Evolutionary conservation across 805 yeast species (phyloP).

Genomic region (Pichia eremophila): DNA sequence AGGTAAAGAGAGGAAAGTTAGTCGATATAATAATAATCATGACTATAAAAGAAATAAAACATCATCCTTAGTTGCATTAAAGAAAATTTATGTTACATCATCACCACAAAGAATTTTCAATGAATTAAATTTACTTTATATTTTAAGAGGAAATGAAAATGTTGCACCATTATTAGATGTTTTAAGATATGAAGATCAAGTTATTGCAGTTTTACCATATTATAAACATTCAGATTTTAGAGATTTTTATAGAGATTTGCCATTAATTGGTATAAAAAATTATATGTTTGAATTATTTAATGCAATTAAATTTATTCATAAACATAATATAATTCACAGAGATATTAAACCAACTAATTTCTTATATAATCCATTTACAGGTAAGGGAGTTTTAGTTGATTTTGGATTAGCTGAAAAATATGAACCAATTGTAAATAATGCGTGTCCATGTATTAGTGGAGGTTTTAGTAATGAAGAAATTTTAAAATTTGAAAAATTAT

Average conservation of each 20-base stretch:
- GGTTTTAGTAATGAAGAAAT: constrained; percentile 19
- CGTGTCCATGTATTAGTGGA: constrained; percentile 51
- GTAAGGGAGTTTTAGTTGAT: constrained; percentile 78
- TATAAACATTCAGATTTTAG: constrained; percentile 87
- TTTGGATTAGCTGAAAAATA: constrained; percentile 80
- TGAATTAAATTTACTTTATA: constrained; percentile 71
- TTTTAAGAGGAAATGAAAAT: constrained; percentile 54
- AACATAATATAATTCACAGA: constrained; percentile 76
- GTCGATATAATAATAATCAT: background rate
- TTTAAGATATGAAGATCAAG: constrained; percentile 80
- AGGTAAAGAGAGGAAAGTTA: background rate
- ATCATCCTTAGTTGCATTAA: constrained; percentile 64
- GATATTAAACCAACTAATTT: constrained; percentile 80
- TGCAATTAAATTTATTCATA: constrained; percentile 70
- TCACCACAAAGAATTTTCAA: constrained; percentile 87
- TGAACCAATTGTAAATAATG: constrained; percentile 22
- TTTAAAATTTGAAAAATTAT: constrained; percentile 12
- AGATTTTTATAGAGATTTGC: constrained; percentile 71
- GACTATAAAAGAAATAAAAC: constrained; percentile 19
- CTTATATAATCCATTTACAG: constrained; percentile 53
- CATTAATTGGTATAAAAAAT: constrained; percentile 67
- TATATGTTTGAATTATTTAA: constrained; percentile 74
- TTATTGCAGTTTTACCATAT: constrained; percentile 84
- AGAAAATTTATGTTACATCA: constrained; percentile 89
- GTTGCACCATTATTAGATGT: constrained; percentile 91